Evolutionary conservation across 176 grass and related monocot genomes (phyloP).

Genomic region (Musa troglodytarum): DNA sequence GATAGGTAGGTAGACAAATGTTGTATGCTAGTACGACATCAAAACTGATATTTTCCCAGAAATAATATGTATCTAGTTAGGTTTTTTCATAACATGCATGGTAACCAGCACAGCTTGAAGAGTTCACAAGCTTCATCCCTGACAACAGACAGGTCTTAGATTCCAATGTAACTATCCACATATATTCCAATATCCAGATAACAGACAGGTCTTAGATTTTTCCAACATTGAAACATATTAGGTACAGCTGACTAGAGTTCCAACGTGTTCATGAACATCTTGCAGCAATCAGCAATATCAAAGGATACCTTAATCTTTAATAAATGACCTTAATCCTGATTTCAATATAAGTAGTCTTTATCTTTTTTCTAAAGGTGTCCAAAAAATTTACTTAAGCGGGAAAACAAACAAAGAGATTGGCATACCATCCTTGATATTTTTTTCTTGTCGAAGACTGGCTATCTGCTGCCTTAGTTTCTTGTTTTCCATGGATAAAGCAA

Average conservation of each 20-base stretch:
- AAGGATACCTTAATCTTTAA: too few species aligned
- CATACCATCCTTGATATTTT: constrained; percentile 81
- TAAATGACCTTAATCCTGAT: too few species aligned
- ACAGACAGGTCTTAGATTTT: background rate
- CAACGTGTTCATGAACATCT: background rate
- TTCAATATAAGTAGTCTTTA: too few species aligned
- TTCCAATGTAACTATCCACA: too few species aligned
- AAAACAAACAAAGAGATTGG: background rate
- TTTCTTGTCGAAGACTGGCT: constrained; percentile 60
- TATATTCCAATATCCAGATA: too few species aligned
- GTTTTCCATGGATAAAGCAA: constrained; percentile 76
- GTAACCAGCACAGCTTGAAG: background rate
- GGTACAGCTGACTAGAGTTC: background rate
- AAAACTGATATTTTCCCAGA: too few species aligned
- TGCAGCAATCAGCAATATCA: too few species aligned
- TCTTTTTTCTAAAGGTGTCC: background rate
- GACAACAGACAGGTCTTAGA: too few species aligned
- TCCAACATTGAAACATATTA: background rate
- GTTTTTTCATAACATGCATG: background rate
- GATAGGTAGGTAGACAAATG: too few species aligned
- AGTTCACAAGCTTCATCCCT: background rate
- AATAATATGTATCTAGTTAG: too few species aligned
- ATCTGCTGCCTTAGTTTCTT: constrained; percentile 62
- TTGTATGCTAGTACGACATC: too few species aligned
- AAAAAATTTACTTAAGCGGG: constrained; percentile 4